phyloP scores from a whole-genome alignment of 768 basidiomycete species.

The Boletellus ananas region DNA sequence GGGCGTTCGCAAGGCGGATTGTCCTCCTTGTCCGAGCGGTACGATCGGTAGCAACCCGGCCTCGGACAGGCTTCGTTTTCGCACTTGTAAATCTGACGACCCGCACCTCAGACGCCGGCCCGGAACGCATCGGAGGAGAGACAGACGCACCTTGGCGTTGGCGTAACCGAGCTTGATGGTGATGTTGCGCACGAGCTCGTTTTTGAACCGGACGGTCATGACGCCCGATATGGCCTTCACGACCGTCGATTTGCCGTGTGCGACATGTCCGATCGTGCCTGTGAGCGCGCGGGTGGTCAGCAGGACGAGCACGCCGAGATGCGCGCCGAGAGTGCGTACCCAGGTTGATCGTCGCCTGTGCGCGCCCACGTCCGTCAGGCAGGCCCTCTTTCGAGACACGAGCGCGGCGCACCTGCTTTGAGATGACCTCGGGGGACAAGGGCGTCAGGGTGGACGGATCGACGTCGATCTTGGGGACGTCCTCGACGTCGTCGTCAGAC shows the following conservation, averaged over 20 bases:
- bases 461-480: slow-evolving; percentile 64
- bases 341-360: slow-evolving; percentile 89
- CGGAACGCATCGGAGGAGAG: slow-evolving; percentile 2
- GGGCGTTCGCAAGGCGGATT: slow-evolving; percentile 90
- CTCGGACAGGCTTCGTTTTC: slow-evolving; percentile 90
- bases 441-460: slow-evolving; percentile 83
- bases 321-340: slow-evolving; percentile 42
- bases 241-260: slow-evolving; percentile 93
- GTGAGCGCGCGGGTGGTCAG: slow-evolving; percentile 5
- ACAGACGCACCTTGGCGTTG: slow-evolving; percentile 82
- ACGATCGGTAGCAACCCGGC: slow-evolving; percentile 92
- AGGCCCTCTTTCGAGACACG: background rate
- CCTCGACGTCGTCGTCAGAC: slow-evolving; percentile 51
- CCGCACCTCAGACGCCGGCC: background rate
- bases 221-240: slow-evolving; percentile 99
- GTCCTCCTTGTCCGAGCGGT: slow-evolving; percentile 91
- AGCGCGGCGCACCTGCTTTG: slow-evolving; percentile 67
- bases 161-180: slow-evolving; percentile 99
- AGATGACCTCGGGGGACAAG: slow-evolving; percentile 85
- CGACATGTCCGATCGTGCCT: slow-evolving; percentile 99
- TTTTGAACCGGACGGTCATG: slow-evolving; percentile 98
- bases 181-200: slow-evolving; percentile 97
- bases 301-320: background rate
- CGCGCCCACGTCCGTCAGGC: slow-evolving; percentile 11
- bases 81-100: slow-evolving; percentile 90